Percentiles rank a stretch among this genome's conserved stretches.
These are phyloP conservation scores for Eleusine indica DNA, from an alignment of 176 grass and related monocot species.

Conservation along the genomic window DNA sequence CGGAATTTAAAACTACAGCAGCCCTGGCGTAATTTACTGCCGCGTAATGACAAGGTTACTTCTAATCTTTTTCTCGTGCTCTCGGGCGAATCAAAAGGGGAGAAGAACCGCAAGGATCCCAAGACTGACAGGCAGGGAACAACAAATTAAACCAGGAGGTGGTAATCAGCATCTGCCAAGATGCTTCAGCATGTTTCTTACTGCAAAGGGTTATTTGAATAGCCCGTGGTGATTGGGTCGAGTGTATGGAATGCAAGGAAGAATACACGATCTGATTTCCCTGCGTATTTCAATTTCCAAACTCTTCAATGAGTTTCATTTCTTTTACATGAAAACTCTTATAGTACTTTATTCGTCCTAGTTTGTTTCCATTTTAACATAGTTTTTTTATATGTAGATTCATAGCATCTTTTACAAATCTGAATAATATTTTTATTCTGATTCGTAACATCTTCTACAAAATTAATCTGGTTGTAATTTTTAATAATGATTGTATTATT, in stretches of 20 bases:
- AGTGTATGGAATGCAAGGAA: not conserved
- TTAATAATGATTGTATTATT: no score
- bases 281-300: not conserved
- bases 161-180: conserved; percentile 21
- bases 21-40: not conserved
- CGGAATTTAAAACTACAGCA: conserved; percentile 8
- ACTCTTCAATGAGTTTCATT: not conserved
- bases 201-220: not conserved
- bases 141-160: conserved; percentile 22
- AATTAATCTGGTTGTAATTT: no score
- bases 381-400: no score
- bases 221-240: not conserved
- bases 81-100: conserved; percentile 14
- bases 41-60: conserved; percentile 22
- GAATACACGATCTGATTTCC: not conserved
- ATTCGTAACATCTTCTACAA: no score
- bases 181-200: conserved; percentile 14
- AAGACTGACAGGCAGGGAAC: conserved; percentile 32
- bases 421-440: no score
- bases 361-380: no score
- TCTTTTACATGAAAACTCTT: not conserved
- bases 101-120: conserved; percentile 41
- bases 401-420: no score
- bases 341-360: no score
- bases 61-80: conserved; percentile 17